These are phyloP conservation scores for Epichloe uncinata DNA, from an alignment of 2,329 filamentous ascomycete species.

Conservation along the genomic window DNA sequence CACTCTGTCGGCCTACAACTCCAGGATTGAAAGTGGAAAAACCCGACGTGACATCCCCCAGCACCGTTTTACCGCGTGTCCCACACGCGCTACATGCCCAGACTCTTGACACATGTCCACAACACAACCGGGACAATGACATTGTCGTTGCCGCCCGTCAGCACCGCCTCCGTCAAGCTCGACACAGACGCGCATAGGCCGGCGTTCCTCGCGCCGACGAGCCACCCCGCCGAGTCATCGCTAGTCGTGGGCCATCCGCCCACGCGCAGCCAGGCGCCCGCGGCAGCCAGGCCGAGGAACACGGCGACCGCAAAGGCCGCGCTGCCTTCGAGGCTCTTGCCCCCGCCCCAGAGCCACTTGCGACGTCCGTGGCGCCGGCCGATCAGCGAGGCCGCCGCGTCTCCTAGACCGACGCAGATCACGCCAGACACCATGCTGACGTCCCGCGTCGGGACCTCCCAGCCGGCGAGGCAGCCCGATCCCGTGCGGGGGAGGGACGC, in stretches of 20 bases:
- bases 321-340: constrained; percentile 85
- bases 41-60: too few species aligned
- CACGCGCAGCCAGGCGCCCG: constrained; percentile 59
- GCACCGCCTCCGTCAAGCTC: constrained; percentile 84
- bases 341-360: constrained; percentile 95
- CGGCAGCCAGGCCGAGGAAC: constrained; percentile 55
- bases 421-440: constrained; percentile 87
- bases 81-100: constrained; percentile 49
- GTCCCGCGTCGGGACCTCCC: constrained; percentile 63
- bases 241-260: constrained; percentile 56
- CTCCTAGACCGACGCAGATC: constrained; percentile 87
- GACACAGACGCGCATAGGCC: constrained; percentile 62
- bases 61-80: too few species aligned
- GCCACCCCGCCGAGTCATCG: constrained; percentile 23
- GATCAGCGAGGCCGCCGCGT: constrained; percentile 83
- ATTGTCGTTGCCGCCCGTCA: constrained; percentile 97
- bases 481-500: constrained; percentile 52
- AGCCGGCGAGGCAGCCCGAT: constrained; percentile 46
- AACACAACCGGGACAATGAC: constrained; percentile 88
- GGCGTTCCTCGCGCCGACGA: constrained; percentile 46
- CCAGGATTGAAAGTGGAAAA: too few species aligned
- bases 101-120: constrained; percentile 80
- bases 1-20: too few species aligned
- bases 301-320: constrained; percentile 74
- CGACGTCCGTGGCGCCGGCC: constrained; percentile 72